These are phyloP conservation scores for Chaetomium globosum DNA, from an alignment of 2,329 filamentous ascomycete genomes.

Conservation along the genomic window DNA sequence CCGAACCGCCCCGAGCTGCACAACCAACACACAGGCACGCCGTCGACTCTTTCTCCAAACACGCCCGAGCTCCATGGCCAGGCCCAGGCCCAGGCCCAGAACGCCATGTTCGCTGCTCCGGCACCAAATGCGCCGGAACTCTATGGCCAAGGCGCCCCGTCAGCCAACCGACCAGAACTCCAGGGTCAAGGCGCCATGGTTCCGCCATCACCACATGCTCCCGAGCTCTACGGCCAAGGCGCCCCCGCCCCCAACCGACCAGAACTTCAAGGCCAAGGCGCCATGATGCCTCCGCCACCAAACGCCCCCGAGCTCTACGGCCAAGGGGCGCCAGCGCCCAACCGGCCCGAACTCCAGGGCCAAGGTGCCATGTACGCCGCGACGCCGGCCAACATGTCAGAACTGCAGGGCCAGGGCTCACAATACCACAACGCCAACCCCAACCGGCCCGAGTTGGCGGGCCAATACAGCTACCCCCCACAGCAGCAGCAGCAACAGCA, in stretches of 20 bases:
- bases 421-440: conserved; percentile 27
- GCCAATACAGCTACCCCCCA: conserved; percentile 21
- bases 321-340: conserved; percentile 22
- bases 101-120: conserved; percentile 8
- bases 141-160: conserved; percentile 27
- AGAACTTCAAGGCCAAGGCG: conserved; percentile 29
- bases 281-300: background rate
- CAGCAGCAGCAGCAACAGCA: conserved; percentile 14
- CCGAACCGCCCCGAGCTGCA: conserved; percentile 33
- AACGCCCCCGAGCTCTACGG: conserved; percentile 31
- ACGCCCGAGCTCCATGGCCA: conserved; percentile 31
- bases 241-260: conserved; percentile 18
- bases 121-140: conserved; percentile 29
- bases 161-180: conserved; percentile 27
- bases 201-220: conserved; percentile 11
- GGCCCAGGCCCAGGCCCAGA: conserved; percentile 26
- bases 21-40: conserved; percentile 28
- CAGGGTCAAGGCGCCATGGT: conserved; percentile 24
- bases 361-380: conserved; percentile 22
- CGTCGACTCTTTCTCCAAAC: conserved; percentile 27
- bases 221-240: conserved; percentile 32
- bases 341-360: conserved; percentile 29
- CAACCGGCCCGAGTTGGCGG: conserved; percentile 28
- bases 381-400: conserved; percentile 16
- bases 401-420: conserved; percentile 33